Evolutionary conservation across 2,329 filamentous ascomycete genomes (phyloP).

Genomic region (Claviceps sp.): DNA sequence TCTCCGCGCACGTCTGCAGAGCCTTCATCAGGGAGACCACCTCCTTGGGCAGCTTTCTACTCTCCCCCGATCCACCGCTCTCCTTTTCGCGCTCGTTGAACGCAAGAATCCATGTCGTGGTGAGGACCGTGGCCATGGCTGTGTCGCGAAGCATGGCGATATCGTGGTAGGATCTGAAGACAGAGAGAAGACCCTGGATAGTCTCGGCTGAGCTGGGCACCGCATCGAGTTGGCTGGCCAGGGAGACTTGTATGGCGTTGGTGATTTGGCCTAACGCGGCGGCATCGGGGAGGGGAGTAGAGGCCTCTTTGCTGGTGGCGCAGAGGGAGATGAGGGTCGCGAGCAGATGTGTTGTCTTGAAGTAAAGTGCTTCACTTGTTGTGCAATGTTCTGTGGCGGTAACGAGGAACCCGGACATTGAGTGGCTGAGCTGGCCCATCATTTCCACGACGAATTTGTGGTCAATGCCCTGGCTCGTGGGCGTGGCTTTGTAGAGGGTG

Average conservation of each 20-base stretch:
- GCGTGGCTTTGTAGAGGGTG: conserved; percentile 34
- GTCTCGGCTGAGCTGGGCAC: conserved; percentile 8
- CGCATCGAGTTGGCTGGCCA: conserved; percentile 14
- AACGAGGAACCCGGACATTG: conserved; percentile 26
- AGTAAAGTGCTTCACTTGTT: conserved; percentile 28
- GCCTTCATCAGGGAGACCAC: conserved; percentile 20
- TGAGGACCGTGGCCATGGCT: conserved; percentile 18
- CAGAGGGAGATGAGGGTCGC: conserved; percentile 20
- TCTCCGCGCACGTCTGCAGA: conserved; percentile 17
- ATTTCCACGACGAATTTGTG: conserved; percentile 30
- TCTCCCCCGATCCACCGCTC: conserved; percentile 22
- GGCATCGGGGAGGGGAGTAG: conserved; percentile 11
- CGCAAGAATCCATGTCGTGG: conserved; percentile 20
- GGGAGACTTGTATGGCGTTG: conserved; percentile 12
- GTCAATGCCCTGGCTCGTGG: conserved; percentile 26
- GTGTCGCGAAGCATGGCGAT: conserved; percentile 26
- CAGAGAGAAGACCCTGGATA: conserved; percentile 9
- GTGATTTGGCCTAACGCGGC: conserved; percentile 13
- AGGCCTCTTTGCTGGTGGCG: conserved; percentile 11
- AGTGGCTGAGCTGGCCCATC: conserved; percentile 28
- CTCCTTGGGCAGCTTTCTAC: conserved; percentile 25
- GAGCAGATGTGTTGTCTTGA: conserved; percentile 28
- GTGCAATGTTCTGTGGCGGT: conserved; percentile 22
- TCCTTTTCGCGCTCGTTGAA: conserved; percentile 27
- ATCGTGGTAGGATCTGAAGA: conserved; percentile 22